These are phyloP conservation scores for Astragalus glycyphyllos DNA, from an alignment of 306 rosid species.

Conservation along the genomic window DNA sequence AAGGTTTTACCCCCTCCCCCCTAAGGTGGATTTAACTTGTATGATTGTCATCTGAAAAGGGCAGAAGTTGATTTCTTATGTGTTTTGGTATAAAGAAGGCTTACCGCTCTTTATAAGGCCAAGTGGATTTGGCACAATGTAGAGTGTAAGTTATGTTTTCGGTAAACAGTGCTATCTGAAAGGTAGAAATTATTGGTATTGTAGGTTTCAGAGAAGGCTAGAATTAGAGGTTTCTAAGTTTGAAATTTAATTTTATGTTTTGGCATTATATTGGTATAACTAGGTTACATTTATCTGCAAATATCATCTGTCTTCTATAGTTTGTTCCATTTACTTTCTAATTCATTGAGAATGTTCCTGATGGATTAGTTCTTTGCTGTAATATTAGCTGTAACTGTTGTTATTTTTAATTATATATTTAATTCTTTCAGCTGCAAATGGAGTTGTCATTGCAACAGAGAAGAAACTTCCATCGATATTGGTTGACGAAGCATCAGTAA, in stretches of 20 bases:
- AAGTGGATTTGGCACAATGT: conserved; percentile 14
- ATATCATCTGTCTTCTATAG: conserved; percentile 7
- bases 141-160: conserved; percentile 1
- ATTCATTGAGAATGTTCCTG: conserved; percentile 14
- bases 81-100: conserved; percentile 6
- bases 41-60: conserved; percentile 16
- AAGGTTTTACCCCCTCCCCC: neutral
- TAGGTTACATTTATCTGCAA: conserved; percentile 6
- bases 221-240: conserved; percentile 21
- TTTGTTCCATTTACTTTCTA: conserved; percentile 11
- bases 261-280: neutral
- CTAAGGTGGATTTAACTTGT: neutral
- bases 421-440: conserved; percentile 82
- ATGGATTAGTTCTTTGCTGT: conserved; percentile 4
- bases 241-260: neutral
- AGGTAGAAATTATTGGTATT: neutral
- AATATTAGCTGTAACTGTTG: conserved; percentile 17
- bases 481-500: conserved; percentile 92
- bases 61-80: conserved; percentile 8
- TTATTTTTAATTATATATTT: conserved; percentile 29
- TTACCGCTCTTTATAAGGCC: conserved; percentile 8
- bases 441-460: conserved; percentile 95
- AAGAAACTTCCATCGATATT: conserved; percentile 94
- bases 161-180: neutral
- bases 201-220: conserved; percentile 17